A percentile compares a stretch with the other conserved stretches of the same genome.
Evolutionary conservation across 2,329 filamentous ascomycete species (phyloP).

Genomic region (Dothideomycetidae sp.): DNA sequence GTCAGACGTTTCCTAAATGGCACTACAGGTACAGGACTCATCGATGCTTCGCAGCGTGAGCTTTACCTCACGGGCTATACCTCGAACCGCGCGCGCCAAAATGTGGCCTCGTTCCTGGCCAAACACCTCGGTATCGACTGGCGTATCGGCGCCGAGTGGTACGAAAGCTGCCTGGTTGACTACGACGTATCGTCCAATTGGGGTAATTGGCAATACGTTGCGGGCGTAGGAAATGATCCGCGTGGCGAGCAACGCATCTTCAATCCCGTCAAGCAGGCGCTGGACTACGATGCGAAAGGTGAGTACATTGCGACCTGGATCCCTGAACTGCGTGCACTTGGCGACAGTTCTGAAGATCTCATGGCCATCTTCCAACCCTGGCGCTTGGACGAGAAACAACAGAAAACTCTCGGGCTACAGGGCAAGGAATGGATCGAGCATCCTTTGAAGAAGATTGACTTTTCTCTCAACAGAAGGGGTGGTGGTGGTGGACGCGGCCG

Average conservation of each 20-base stretch:
- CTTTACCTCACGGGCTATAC: conserved; percentile 64
- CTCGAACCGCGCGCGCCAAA: conserved; percentile 60
- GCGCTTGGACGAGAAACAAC: conserved; percentile 46
- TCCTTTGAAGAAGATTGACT: conserved; percentile 52
- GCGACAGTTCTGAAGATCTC: conserved; percentile 21
- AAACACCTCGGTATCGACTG: conserved; percentile 66
- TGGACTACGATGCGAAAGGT: conserved; percentile 60
- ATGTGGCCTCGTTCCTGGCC: conserved; percentile 58
- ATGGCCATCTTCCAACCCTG: conserved; percentile 57
- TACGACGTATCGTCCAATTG: conserved; percentile 67
- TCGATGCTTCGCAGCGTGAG: conserved; percentile 65
- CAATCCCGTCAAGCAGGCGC: conserved; percentile 68
- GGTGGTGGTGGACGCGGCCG: conserved; percentile 18
- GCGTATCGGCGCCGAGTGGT: conserved; percentile 71
- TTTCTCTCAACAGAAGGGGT: conserved; percentile 36
- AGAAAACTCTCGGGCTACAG: conserved; percentile 41
- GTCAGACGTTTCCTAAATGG: conserved; percentile 50
- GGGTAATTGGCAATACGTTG: conserved; percentile 59
- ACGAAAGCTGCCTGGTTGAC: conserved; percentile 59
- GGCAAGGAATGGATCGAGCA: conserved; percentile 51
- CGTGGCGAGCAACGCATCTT: conserved; percentile 58
- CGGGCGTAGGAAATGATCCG: conserved; percentile 68
- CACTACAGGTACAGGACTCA: conserved; percentile 59
- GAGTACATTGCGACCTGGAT: conserved; percentile 62
- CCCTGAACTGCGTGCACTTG: conserved; percentile 40